Conservation (phyloP, 305 asterid genomes). For the Striga hermonthica region DNA sequence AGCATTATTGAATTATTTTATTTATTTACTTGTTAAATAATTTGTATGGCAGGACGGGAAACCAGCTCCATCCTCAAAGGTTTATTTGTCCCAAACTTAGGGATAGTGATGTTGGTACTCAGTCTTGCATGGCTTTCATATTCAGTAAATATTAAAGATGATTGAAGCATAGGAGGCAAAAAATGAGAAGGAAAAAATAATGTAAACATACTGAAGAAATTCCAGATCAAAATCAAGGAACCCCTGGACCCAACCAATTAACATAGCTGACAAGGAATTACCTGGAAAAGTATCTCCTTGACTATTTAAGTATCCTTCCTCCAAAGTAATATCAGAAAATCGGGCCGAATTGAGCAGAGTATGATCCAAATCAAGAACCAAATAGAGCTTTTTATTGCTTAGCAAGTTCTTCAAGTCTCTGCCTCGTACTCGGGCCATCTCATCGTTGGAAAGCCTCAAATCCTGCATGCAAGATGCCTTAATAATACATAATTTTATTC, state of each 20-base stretch:
- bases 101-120: neutral
- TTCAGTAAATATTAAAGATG: neutral
- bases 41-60: neutral
- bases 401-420: conserved; percentile 68
- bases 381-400: conserved; percentile 55
- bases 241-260: conserved; percentile 18
- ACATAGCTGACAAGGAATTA: conserved; percentile 29
- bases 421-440: conserved; percentile 67
- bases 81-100: neutral
- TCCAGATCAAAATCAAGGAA: conserved; percentile 20
- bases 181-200: neutral
- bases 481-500: conserved; percentile 10
- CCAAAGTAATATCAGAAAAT: conserved; percentile 50
- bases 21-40: too few species aligned
- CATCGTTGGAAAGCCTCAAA: conserved; percentile 72
- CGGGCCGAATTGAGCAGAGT: conserved; percentile 82
- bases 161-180: conserved; percentile 3
- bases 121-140: neutral
- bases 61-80: neutral
- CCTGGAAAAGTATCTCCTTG: conserved; percentile 65
- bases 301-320: conserved; percentile 56
- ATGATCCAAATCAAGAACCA: conserved; percentile 96
- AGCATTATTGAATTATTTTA: neutral
- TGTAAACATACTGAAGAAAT: conserved; percentile 15
- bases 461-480: conserved; percentile 51